Base-by-base conservation (phyloP, 768 basidiomycete genomes). In the Suillus lakei region DNA sequence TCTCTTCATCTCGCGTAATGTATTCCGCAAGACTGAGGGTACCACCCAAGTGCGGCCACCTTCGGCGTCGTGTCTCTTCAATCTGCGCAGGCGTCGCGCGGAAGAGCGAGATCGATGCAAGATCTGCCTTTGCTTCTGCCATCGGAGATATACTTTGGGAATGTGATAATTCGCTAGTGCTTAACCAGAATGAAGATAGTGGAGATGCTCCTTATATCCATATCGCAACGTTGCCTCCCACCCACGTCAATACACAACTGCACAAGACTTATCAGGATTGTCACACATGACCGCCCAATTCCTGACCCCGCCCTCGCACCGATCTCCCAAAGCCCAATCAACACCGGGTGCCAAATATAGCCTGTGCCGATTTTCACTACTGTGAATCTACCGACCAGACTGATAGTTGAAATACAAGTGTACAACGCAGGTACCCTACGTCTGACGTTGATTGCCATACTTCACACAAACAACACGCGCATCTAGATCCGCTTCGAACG, bases 11-110 rank as follows among this genome's bases (percentile, higher is more conserved):
- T 34, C 82, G 76, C 41, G 78, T 74, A 10, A 85, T 66, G 67
- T 85, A 88, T 64, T 84, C 78, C 51, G 86, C 82, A 26, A 82
- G 48, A 1, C 79, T 77, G 64, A 83, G 66, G 2, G 78, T 79
- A 62, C 73, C 79, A 4, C 80, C 81, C 86, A 86, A 88, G 69
- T 81, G 70, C 16, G 62, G 70, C 50, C 72, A 75, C 9, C 80
- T 78, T 48, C 81, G 72, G 50, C 76, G 76, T 51, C 84, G 79
- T 26, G 83, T 78, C 64, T 79, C 81, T 2, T 75, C 54, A 3
- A 76, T 73, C 68, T 89, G 87, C 46, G 79, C 79, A 10, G 74
- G 71, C 18, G 85, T 86, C 41, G 86, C 87, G 7, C 72, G 74
- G 68, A 83, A 85, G 6, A 88, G 68, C 0, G 85, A 82, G 10